phyloP scores from a whole-genome alignment of 176 grass and related monocot species.

The Carex kokanica region DNA sequence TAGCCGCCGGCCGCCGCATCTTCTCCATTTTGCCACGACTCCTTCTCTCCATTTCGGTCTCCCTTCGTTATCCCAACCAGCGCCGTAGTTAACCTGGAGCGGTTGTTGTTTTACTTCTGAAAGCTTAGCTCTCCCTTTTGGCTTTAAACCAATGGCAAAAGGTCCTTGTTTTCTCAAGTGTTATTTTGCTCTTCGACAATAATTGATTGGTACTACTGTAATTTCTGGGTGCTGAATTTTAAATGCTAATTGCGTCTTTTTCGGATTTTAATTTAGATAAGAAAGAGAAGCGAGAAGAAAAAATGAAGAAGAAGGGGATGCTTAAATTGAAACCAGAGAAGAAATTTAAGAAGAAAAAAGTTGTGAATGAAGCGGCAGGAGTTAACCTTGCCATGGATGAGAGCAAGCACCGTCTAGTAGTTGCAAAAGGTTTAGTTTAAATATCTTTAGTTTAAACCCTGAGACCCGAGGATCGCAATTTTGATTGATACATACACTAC shows the following conservation, averaged over 20 bases:
- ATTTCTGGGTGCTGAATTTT: background rate
- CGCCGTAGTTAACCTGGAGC: background rate
- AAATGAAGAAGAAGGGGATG: conserved; percentile 36
- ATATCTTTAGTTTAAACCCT: background rate
- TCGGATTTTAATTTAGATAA: conserved; percentile 35
- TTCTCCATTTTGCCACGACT: background rate
- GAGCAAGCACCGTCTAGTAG: conserved; percentile 12
- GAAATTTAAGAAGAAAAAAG: conserved; percentile 51
- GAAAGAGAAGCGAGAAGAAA: conserved; percentile 35
- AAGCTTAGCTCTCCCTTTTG: background rate
- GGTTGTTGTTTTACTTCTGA: background rate
- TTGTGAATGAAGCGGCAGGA: conserved; percentile 18
- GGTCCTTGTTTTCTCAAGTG: background rate
- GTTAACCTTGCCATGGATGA: conserved; percentile 12
- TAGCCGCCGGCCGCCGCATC: background rate
- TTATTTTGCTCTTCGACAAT: background rate
- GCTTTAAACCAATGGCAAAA: conserved; percentile 19
- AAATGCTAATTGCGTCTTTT: background rate
- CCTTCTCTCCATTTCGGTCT: background rate
- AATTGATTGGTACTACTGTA: background rate
- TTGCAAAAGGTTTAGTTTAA: background rate
- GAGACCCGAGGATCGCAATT: background rate
- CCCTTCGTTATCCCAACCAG: background rate
- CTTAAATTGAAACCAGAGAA: conserved; percentile 61
- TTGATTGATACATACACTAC: background rate